A percentile compares a stretch with the other conserved stretches of the same genome.
Conservation (phyloP, 1,284 basidiomycete genomes). For the Cryptococcus hybrid region DNA sequence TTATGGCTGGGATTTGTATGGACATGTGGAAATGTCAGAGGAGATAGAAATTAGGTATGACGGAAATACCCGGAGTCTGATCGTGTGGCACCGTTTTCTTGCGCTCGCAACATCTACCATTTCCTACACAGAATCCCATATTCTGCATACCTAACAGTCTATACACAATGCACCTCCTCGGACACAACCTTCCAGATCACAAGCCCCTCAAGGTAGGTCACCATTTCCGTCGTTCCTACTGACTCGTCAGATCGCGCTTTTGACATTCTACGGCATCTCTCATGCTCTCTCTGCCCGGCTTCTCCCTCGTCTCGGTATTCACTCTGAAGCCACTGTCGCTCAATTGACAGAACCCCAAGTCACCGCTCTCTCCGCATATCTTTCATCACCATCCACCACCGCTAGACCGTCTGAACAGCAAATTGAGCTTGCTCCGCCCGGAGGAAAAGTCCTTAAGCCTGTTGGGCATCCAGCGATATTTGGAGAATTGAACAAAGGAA, state of each 20-base stretch:
- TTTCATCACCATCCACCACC: slow-evolving; percentile 54
- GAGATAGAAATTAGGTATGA: no score
- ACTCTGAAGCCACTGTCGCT: slow-evolving; percentile 49
- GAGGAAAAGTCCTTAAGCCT: slow-evolving; percentile 4
- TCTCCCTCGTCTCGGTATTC: slow-evolving; percentile 55
- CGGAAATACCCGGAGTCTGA: background rate
- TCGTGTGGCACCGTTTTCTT: background rate
- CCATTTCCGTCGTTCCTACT: background rate
- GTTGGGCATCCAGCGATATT: slow-evolving; percentile 2
- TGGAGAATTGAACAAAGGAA: background rate
- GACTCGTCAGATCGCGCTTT: slow-evolving; percentile 54
- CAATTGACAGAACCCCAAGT: slow-evolving; percentile 55
- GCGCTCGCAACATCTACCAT: no score
- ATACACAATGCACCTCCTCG: slow-evolving; percentile 50
- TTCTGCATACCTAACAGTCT: background rate
- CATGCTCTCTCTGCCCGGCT: slow-evolving; percentile 51
- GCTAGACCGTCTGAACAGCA: slow-evolving; percentile 17
- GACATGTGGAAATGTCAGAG: background rate
- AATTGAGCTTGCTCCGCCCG: slow-evolving; percentile 14
- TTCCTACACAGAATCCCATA: no score
- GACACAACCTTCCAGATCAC: slow-evolving; percentile 53
- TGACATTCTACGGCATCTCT: slow-evolving; percentile 56
- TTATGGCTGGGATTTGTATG: background rate
- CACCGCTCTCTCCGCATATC: slow-evolving; percentile 55
- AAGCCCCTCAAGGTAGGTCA: slow-evolving; percentile 50